phyloP scores from a whole-genome alignment of 2,329 filamentous ascomycete genomes.

The Clonostachys solani region DNA sequence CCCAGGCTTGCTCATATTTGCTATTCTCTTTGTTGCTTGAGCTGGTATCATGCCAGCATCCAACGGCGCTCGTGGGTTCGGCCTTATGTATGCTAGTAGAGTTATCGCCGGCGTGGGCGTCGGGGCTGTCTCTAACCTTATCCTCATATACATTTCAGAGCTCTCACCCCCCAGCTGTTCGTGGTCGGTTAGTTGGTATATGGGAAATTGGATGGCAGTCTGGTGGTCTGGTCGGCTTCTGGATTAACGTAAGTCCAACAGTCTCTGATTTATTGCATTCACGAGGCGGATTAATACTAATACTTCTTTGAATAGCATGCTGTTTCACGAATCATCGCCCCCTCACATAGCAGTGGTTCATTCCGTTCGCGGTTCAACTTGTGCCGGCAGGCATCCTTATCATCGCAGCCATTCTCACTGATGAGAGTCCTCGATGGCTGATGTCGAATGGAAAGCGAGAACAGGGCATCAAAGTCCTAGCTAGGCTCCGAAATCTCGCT shows the following conservation, averaged over 20 bases:
- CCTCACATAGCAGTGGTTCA: slow-evolving; percentile 51
- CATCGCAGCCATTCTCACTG: slow-evolving; percentile 39
- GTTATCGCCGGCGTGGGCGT: slow-evolving; percentile 46
- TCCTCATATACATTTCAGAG: slow-evolving; percentile 41
- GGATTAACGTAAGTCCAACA: slow-evolving; percentile 40
- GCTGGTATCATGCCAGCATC: slow-evolving; percentile 51
- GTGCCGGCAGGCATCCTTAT: slow-evolving; percentile 54
- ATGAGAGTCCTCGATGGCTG: slow-evolving; percentile 57
- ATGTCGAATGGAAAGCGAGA: slow-evolving; percentile 48
- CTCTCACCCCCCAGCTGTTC: slow-evolving; percentile 43
- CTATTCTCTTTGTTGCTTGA: slow-evolving; percentile 28
- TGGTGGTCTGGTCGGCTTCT: slow-evolving; percentile 47
- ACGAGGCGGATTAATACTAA: too few species aligned
- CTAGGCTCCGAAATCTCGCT: slow-evolving; percentile 48
- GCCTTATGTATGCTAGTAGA: slow-evolving; percentile 41
- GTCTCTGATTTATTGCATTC: too few species aligned
- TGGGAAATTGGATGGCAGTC: slow-evolving; percentile 50
- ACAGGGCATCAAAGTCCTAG: slow-evolving; percentile 43
- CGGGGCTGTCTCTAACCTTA: slow-evolving; percentile 28
- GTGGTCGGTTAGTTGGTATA: slow-evolving; percentile 48
- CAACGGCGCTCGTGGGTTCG: slow-evolving; percentile 41
- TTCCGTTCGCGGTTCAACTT: slow-evolving; percentile 63
- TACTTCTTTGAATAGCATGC: slow-evolving; percentile 33
- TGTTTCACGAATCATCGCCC: slow-evolving; percentile 43
- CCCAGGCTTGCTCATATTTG: neutral